phyloP scores from a whole-genome alignment of 371 early-diverging fungal species.

The Parasitella parasitica region DNA sequence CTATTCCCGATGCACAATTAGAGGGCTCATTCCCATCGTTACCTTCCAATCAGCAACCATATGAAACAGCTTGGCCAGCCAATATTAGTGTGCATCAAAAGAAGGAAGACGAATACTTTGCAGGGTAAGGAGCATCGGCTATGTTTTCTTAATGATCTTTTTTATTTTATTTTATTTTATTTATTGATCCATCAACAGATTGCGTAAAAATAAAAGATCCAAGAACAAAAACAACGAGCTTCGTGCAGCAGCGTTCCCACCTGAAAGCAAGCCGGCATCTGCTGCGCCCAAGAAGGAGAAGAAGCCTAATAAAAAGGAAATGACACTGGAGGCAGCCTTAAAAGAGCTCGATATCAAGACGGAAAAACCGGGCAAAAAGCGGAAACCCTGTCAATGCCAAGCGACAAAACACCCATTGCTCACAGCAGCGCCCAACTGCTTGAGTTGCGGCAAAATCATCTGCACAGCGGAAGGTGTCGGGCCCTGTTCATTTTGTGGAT shows the following conservation, averaged over 20 bases:
- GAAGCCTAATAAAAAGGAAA: constrained; percentile 37
- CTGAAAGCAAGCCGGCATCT: constrained; percentile 1
- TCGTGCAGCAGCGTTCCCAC: constrained; percentile 9
- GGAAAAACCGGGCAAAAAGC: constrained; percentile 27
- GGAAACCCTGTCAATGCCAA: constrained; percentile 46
- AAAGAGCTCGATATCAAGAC: constrained; percentile 47
- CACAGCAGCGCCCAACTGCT: constrained; percentile 79
- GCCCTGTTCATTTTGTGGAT: constrained; percentile 82
- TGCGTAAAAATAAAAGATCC: constrained; percentile 14
- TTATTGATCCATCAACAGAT: constrained; percentile 2
- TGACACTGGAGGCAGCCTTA: constrained; percentile 47
- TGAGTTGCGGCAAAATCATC: constrained; percentile 87
- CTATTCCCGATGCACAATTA: background rate
- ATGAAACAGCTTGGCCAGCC: constrained; percentile 36
- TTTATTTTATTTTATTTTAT: no score
- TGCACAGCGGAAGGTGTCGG: constrained; percentile 83
- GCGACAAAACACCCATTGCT: constrained; percentile 80
- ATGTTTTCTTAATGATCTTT: background rate
- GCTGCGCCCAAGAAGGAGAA: constrained; percentile 18
- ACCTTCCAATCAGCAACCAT: constrained; percentile 18
- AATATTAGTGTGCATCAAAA: constrained; percentile 50
- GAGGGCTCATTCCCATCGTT: constrained; percentile 26
- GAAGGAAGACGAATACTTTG: constrained; percentile 49
- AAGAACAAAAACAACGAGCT: constrained; percentile 21
- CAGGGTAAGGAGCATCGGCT: constrained; percentile 25